phyloP scores from a whole-genome alignment of 2,329 filamentous ascomycete species.

The Monilinia fructigena region DNA sequence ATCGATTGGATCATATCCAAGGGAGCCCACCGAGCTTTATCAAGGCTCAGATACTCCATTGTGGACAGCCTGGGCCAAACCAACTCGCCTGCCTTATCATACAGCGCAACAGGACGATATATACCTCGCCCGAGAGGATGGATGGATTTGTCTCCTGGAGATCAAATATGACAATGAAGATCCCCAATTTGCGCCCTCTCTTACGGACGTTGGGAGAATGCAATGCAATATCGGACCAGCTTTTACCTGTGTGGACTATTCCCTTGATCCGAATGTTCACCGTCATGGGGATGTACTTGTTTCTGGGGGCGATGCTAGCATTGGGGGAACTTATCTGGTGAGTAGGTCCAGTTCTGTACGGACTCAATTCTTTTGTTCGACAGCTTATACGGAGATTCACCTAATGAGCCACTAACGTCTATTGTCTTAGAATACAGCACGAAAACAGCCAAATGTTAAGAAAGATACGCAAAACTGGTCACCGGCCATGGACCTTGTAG shows the following conservation, averaged over 20 bases:
- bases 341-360: conserved; percentile 23
- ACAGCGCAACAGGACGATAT: conserved; percentile 70
- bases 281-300: conserved; percentile 43
- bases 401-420: conserved; percentile 16
- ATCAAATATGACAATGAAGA: conserved; percentile 56
- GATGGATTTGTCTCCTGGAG: conserved; percentile 70
- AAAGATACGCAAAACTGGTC: conserved; percentile 66
- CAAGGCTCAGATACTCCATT: conserved; percentile 51
- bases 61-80: conserved; percentile 84
- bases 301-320: conserved; percentile 62
- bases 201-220: conserved; percentile 61
- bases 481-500: conserved; percentile 43
- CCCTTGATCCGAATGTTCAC: conserved; percentile 51
- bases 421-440: conserved; percentile 51
- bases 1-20: not conserved
- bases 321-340: conserved; percentile 65
- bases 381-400: too few species aligned
- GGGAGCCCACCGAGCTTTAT: conserved; percentile 39
- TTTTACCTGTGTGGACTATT: conserved; percentile 65
- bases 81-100: conserved; percentile 62
- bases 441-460: conserved; percentile 53
- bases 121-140: conserved; percentile 86
- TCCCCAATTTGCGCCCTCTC: conserved; percentile 50
- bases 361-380: not conserved
- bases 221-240: conserved; percentile 75